phyloP scores from a whole-genome alignment of 2,329 filamentous ascomycete genomes.

The Byssochlamys sp. region DNA sequence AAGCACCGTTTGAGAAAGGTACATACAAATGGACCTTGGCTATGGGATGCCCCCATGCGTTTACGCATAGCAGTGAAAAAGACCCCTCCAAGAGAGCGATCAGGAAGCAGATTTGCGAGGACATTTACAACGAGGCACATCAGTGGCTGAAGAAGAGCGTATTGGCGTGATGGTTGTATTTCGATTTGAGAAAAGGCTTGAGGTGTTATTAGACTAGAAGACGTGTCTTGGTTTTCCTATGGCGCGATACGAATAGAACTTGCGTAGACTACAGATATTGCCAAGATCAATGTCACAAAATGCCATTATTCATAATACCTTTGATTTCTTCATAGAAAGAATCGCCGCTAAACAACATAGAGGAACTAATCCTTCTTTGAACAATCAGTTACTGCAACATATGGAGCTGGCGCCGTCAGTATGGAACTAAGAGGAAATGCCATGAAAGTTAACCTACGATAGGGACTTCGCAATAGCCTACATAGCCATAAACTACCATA shows the following conservation, averaged over 20 bases:
- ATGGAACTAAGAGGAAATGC: not conserved
- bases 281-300: too few species aligned
- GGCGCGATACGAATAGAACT: too few species aligned
- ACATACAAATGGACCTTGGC: constrained; percentile 3
- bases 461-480: not conserved
- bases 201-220: not conserved
- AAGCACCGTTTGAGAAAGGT: not conserved
- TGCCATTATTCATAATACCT: too few species aligned
- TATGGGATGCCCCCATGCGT: not conserved
- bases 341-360: not conserved
- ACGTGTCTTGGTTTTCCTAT: not conserved
- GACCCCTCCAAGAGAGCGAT: not conserved
- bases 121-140: not conserved
- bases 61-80: not conserved
- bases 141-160: not conserved
- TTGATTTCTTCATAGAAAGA: not conserved
- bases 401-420: not conserved
- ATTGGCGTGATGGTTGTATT: not conserved
- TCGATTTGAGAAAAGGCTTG: not conserved
- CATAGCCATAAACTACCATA: not conserved
- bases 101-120: not conserved
- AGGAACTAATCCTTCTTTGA: not conserved
- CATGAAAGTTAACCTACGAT: not conserved
- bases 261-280: too few species aligned
- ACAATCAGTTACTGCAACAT: not conserved